Evolutionary conservation across 306 rosid genomes (phyloP).

Genomic region (Crataegus laevigata): DNA sequence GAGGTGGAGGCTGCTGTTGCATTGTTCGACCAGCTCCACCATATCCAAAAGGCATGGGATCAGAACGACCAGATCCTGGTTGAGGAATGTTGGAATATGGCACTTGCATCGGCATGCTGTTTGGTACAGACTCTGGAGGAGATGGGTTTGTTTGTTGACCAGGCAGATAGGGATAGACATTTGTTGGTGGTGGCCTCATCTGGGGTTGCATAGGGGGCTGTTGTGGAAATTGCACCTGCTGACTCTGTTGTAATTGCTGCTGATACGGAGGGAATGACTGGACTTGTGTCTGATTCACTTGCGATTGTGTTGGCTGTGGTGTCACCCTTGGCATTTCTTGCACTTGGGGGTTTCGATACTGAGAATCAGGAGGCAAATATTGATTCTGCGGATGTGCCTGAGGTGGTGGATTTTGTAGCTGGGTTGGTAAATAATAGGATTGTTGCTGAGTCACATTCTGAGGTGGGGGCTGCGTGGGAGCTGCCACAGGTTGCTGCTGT

Average conservation of each 20-base stretch:
- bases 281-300: conserved; percentile 46
- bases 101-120: conserved; percentile 88
- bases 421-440: conserved; percentile 66
- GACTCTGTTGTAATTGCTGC: conserved; percentile 44
- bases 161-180: conserved; percentile 57
- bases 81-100: conserved; percentile 65
- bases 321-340: conserved; percentile 55
- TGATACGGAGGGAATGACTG: conserved; percentile 77
- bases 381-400: conserved; percentile 56
- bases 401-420: conserved; percentile 42
- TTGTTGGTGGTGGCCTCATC: conserved; percentile 46
- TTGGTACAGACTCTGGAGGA: conserved; percentile 59
- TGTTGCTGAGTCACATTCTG: conserved; percentile 57
- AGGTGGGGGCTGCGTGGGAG: conserved; percentile 48
- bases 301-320: conserved; percentile 55
- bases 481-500: conserved; percentile 44
- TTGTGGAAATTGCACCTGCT: conserved; percentile 49
- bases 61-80: conserved; percentile 52
- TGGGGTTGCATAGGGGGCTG: conserved; percentile 64
- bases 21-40: conserved; percentile 58
- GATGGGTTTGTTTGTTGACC: conserved; percentile 55
- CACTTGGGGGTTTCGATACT: conserved; percentile 53
- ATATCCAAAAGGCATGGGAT: conserved; percentile 66
- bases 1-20: conserved; percentile 73
- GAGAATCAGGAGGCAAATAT: conserved; percentile 62